These are phyloP conservation scores for Trichopus zeylanicus DNA, from an alignment of 116 monocot species.

Conservation along the genomic window DNA sequence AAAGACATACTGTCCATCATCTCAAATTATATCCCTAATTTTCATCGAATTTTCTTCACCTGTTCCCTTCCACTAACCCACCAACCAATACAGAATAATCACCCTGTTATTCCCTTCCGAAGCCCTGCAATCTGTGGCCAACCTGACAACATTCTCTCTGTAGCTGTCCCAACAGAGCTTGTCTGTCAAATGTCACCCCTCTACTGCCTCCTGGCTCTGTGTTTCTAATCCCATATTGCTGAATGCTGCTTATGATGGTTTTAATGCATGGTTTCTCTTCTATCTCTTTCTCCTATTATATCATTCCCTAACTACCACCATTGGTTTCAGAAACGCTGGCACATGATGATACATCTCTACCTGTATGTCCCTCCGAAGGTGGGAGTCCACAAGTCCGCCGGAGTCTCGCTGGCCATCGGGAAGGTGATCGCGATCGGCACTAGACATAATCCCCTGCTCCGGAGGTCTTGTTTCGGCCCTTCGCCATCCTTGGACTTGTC, in stretches of 20 bases:
- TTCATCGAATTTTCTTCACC: slow-evolving; percentile 27
- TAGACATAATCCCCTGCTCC: slow-evolving; percentile 70
- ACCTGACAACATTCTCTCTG: slow-evolving; percentile 22
- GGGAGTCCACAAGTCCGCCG: slow-evolving; percentile 65
- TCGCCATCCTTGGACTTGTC: slow-evolving; percentile 34
- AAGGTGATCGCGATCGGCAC: slow-evolving; percentile 65
- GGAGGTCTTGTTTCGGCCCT: slow-evolving; percentile 37
- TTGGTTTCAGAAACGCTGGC: no score
- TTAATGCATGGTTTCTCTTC: background rate
- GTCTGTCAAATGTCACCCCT: slow-evolving; percentile 14
- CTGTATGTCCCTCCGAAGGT: slow-evolving; percentile 56
- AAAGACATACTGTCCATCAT: background rate
- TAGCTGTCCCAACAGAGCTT: slow-evolving; percentile 4
- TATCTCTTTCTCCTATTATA: slow-evolving; percentile 1
- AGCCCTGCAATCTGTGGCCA: slow-evolving; percentile 11
- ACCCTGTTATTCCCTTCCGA: slow-evolving; percentile 11
- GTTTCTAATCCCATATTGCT: background rate
- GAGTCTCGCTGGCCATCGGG: slow-evolving; percentile 47
- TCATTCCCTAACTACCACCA: no score
- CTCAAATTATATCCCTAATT: slow-evolving; percentile 10
- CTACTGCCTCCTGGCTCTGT: background rate
- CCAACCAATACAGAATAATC: slow-evolving; percentile 15
- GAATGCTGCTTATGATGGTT: background rate
- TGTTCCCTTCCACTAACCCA: slow-evolving; percentile 24
- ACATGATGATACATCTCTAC: slow-evolving; percentile 19